Evolutionary conservation across 1,284 basidiomycete species (phyloP), one percentile per base, ranked within the genome.

Genomic region (Cryptococcus sp.): DNA sequence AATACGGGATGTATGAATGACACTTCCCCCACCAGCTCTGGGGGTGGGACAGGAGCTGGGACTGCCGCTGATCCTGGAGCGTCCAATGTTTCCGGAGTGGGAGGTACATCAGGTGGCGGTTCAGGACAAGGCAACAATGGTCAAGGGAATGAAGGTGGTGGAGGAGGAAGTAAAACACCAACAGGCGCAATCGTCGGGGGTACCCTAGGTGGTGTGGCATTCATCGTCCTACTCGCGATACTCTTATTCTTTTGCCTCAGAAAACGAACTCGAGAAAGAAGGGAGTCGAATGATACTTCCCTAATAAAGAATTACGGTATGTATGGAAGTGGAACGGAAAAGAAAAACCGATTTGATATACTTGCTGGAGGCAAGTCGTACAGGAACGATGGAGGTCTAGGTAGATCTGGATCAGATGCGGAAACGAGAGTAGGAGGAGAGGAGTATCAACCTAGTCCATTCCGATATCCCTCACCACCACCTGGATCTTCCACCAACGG

Each of bases 161-260:
- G 39, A 2, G 41, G 43, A 2, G 34, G 49, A 1, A 18, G 22
- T 4, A 18, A 31, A 2, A 32, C 46, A 42, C 49, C 65, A 22
- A 60, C 50, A 2, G 70, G 70, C 13, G 67, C 70, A 0, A 71
- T 73, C 32, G 69, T 65, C 0, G 70, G 70, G 7, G 70, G 70
- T 1, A 57, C 59, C 11, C 57, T 73, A 1, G 70, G 70, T 10
- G 70, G 70, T 39, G 65, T 71, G 19, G 66, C 65, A 3, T 67
- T 64, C 45, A 49, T 73, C 34, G 59, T 64, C 28, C 45, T 71
- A 1, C 53, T 73, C 4, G 57, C 54, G 4, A 23, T 64, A 1
- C 50, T 70, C 7, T 44, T 66, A 2, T 64, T 67, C 55, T 69
- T 57, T 62, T 71, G 63, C 44, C 24, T 67, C 28, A 53, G 64